Conservation (phyloP, 768 basidiomycete species). For the Kwoniella sp. region DNA sequence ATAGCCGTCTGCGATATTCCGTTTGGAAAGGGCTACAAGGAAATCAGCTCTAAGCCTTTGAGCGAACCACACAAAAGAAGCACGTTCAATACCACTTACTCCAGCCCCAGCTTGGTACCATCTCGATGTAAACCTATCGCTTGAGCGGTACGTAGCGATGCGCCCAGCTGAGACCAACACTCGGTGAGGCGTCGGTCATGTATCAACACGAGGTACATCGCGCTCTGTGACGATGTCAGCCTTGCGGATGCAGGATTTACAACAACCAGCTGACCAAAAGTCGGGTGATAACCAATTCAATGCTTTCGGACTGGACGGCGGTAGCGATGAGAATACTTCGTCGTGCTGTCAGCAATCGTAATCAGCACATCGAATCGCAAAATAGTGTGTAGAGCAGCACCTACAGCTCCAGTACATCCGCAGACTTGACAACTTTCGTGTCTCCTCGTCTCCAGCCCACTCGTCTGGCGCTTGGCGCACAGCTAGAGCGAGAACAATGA, state of each 20-base stretch:
- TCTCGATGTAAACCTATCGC: constrained; percentile 90
- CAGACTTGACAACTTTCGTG: constrained; percentile 70
- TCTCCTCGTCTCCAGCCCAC: constrained; percentile 73
- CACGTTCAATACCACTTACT: constrained; percentile 58
- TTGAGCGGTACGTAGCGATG: constrained; percentile 86
- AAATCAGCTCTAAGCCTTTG: neutral
- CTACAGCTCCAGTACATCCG: constrained; percentile 94
- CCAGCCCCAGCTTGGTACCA: constrained; percentile 62
- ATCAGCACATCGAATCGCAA: no score
- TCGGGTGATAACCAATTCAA: constrained; percentile 89
- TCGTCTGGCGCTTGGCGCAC: constrained; percentile 79
- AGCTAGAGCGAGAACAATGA: constrained; percentile 84
- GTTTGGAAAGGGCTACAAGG: constrained; percentile 59
- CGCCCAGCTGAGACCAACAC: constrained; percentile 93
- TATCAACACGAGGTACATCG: constrained; percentile 58
- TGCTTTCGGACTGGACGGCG: constrained; percentile 84
- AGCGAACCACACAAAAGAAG: neutral
- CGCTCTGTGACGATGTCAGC: constrained; percentile 54
- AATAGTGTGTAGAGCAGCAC: no score
- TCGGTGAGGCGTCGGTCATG: constrained; percentile 65
- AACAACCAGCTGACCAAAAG: constrained; percentile 57
- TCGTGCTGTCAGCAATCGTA: constrained; percentile 59
- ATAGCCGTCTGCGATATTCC: constrained; percentile 85
- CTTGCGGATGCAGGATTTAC: neutral
- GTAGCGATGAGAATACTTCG: constrained; percentile 83